Evolutionary conservation across 495 filamentous ascomycete genomes (phyloP), one percentile per base, ranked within the genome.

Genomic region (Paragyromitra xinjiangensis): DNA sequence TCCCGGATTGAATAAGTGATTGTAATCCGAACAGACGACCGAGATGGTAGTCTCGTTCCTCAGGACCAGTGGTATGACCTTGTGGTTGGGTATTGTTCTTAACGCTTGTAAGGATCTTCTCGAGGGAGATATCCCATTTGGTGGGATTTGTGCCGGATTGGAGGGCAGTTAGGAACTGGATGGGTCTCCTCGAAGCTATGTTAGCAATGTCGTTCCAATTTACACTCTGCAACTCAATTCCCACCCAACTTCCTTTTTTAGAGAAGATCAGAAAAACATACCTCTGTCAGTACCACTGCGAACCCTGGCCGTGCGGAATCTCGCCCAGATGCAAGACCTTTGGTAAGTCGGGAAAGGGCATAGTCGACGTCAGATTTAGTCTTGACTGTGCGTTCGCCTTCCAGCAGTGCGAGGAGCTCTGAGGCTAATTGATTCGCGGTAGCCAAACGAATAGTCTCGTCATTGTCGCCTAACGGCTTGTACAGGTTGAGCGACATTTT

Each of bases 281-380:
- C 85, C 84, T 98, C 95, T 0, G 94, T 92, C 77, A 98, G 84
- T 1, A 95, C 94, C 70, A 97, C 86, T 48, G 93, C 96, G 82
- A 95, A 98, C n/a, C 95, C 95, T 69, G 94, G 84, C 34, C 95
- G 88, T 40, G 95, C 93, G 14, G 92, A 94, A 85, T 97, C 97
- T 26, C 93, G 89, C 56, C 94, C 91, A 81, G 94, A 97, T 68
- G 94, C 93, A 34, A 99, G 88, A 48, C 95, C 95, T 58, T 92
- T 90, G 80, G 97, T 92, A 14, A 99, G 86, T 42, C 94, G 86
- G 73, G 85, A 85, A 45, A 92, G 81, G 12, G 81, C 81, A 67
- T 83, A 83, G 63, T 81, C 72, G 58, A 83, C 62, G 7, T 78
- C 34, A 61, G 82, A 48, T 50, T 82, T 82, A 6, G 71, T 58